Evolutionary conservation across 2,329 filamentous ascomycete species (phyloP).

Genomic region (Diplodia intermedia): DNA sequence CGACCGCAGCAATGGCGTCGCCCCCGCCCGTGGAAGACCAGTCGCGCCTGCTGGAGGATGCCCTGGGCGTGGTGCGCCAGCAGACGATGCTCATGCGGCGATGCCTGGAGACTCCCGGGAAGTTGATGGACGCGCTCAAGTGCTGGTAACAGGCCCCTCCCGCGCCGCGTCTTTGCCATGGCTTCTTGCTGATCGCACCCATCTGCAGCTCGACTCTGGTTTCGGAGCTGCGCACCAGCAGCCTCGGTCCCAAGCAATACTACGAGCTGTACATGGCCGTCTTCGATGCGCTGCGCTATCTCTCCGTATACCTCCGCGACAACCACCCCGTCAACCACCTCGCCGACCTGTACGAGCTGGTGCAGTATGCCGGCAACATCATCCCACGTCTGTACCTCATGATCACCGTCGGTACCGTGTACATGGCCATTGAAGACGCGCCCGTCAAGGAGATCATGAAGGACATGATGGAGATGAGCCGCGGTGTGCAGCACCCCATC

Average conservation of each 20-base stretch:
- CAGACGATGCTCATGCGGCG: conserved; percentile 97
- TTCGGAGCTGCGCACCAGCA: conserved; percentile 96
- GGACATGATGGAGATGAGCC: conserved; percentile 99
- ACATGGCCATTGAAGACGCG: conserved; percentile 98
- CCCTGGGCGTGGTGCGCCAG: conserved; percentile 92
- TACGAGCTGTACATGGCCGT: conserved; percentile 99
- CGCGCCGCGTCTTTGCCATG: background rate
- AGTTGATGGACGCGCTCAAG: conserved; percentile 99
- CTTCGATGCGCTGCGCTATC: conserved; percentile 95
- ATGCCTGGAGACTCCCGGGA: conserved; percentile 94
- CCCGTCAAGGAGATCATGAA: conserved; percentile 99
- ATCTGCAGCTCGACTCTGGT: conserved; percentile 85
- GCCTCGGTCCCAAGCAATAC: conserved; percentile 98
- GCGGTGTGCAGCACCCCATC: conserved; percentile 95
- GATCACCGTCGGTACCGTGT: conserved; percentile 98
- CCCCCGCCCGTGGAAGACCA: conserved; percentile 62
- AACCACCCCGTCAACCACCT: conserved; percentile 98
- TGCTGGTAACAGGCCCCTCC: conserved; percentile 74
- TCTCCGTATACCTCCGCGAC: conserved; percentile 94
- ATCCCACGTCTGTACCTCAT: conserved; percentile 96
- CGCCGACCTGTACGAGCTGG: conserved; percentile 95
- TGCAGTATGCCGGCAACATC: conserved; percentile 98
- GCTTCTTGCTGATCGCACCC: conserved; percentile 32
- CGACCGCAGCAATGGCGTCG: conserved; percentile 59
- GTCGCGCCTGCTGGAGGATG: conserved; percentile 95